A percentile compares a stretch with the other conserved stretches of the same genome.
phyloP scores from a whole-genome alignment of 2,329 filamentous ascomycete genomes.

The Tolypocladium nubicola region DNA sequence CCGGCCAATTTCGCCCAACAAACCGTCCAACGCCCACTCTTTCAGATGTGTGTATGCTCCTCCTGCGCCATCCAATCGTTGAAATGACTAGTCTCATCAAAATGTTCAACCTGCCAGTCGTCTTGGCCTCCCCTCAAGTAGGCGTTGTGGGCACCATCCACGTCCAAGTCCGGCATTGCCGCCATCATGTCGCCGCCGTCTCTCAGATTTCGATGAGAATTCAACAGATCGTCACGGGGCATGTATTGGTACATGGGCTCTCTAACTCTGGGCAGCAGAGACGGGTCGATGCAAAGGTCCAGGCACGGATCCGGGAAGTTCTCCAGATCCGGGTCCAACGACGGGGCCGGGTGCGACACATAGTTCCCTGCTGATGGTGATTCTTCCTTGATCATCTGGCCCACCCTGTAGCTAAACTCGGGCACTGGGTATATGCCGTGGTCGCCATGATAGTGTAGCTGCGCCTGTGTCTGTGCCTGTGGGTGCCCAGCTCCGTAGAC shows the following conservation, averaged over 20 bases:
- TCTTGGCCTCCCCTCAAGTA: slow-evolving; percentile 20
- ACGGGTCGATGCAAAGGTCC: slow-evolving; percentile 6
- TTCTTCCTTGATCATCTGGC: neutral
- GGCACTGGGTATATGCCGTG: neutral
- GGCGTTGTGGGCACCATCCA: slow-evolving; percentile 10
- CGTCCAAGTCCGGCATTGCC: slow-evolving; percentile 7
- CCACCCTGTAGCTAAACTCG: neutral
- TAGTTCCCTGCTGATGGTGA: neutral
- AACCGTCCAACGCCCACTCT: neutral
- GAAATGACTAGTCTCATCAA: slow-evolving; percentile 19
- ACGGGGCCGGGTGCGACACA: neutral
- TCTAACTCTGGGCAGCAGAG: slow-evolving; percentile 2
- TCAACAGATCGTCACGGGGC: neutral
- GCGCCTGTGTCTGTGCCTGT: neutral
- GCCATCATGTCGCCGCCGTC: neutral
- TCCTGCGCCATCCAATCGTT: slow-evolving; percentile 18
- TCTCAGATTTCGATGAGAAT: neutral
- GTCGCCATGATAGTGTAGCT: neutral
- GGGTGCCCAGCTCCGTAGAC: neutral
- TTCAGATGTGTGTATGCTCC: neutral
- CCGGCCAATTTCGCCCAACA: neutral
- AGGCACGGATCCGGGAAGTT: neutral
- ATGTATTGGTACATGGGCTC: neutral
- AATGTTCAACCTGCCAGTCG: slow-evolving; percentile 24
- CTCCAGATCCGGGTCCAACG: neutral